phyloP scores from a whole-genome alignment of 2,329 filamentous ascomycete species.

The Samsoniella hepiali region DNA sequence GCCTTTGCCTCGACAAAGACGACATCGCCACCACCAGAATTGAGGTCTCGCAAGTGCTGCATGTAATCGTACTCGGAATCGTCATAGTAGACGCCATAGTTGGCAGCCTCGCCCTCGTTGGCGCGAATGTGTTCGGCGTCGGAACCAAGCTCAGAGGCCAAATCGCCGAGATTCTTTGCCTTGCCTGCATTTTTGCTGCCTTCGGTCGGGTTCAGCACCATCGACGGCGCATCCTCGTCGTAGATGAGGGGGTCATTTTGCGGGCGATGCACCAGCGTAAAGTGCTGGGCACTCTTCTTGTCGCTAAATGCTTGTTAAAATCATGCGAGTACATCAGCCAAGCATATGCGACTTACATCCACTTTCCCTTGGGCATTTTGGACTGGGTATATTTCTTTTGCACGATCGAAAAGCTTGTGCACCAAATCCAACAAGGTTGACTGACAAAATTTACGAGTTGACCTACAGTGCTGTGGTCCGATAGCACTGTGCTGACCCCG shows the following conservation, averaged over 20 bases:
- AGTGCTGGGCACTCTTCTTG: conserved; percentile 91
- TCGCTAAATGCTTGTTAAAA: conserved; percentile 45
- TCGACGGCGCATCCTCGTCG: conserved; percentile 81
- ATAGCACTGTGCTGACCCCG: conserved; percentile 30
- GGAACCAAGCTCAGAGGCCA: conserved; percentile 71
- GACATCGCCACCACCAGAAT: conserved; percentile 66
- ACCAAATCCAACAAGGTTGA: conserved; percentile 22
- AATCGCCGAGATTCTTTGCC: conserved; percentile 68
- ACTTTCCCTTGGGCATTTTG: conserved; percentile 73
- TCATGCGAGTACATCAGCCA: not conserved
- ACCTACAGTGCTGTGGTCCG: conserved; percentile 7
- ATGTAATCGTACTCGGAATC: conserved; percentile 98
- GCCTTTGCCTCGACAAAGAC: conserved; percentile 77
- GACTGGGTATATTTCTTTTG: conserved; percentile 23
- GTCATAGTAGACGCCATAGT: conserved; percentile 90
- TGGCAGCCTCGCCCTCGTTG: conserved; percentile 95
- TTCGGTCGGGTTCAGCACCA: conserved; percentile 75
- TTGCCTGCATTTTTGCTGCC: conserved; percentile 39
- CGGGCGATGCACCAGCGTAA: conserved; percentile 89
- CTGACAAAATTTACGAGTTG: conserved; percentile 29
- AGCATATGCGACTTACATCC: conserved; percentile 48
- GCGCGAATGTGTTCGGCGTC: conserved; percentile 64
- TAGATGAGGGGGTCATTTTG: conserved; percentile 98
- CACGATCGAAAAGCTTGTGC: conserved; percentile 19
- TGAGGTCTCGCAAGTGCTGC: conserved; percentile 95